Evolutionary conservation across 768 basidiomycete genomes (phyloP).

Genomic region (Suillus cothurnatus): DNA sequence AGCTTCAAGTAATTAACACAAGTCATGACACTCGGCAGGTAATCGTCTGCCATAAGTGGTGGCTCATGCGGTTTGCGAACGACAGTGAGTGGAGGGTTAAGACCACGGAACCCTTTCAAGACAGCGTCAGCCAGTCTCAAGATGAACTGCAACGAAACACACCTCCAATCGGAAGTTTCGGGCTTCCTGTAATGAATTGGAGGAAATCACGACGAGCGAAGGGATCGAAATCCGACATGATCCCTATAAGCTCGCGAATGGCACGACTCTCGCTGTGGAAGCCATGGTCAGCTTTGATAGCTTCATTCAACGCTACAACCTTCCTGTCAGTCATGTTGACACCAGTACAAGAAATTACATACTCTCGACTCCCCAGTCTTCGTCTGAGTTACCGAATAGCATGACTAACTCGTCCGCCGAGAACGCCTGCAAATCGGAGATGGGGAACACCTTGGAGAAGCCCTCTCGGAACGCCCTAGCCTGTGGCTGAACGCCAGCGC

Average conservation of each 20-base stretch:
- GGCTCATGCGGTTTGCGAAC: slow-evolving; percentile 96
- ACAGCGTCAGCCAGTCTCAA: slow-evolving; percentile 6
- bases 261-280: slow-evolving; percentile 95
- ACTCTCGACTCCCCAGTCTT: slow-evolving; percentile 96
- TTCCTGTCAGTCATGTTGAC: slow-evolving; percentile 8
- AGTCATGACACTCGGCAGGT: slow-evolving; percentile 97
- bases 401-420: slow-evolving; percentile 94
- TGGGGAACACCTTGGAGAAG: slow-evolving; percentile 95
- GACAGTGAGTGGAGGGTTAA: slow-evolving; percentile 93
- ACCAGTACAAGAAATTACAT: slow-evolving; percentile 32
- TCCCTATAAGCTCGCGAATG: slow-evolving; percentile 83
- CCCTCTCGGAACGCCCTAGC: slow-evolving; percentile 92
- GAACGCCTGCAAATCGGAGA: slow-evolving; percentile 88
- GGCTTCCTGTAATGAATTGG: slow-evolving; percentile 97
- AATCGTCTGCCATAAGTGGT: slow-evolving; percentile 89
- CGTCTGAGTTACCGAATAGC: slow-evolving; percentile 95
- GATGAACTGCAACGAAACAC: slow-evolving; percentile 27
- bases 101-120: slow-evolving; percentile 82
- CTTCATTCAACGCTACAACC: slow-evolving; percentile 75
- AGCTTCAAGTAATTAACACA: slow-evolving; percentile 97
- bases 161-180: slow-evolving; percentile 96
- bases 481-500: slow-evolving; percentile 75
- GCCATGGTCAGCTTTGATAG: slow-evolving; percentile 96
- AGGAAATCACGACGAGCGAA: slow-evolving; percentile 82
- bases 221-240: slow-evolving; percentile 81